phyloP scores from a whole-genome alignment of 2,329 filamentous ascomycete species.

The Chaetothyriales sp. region DNA sequence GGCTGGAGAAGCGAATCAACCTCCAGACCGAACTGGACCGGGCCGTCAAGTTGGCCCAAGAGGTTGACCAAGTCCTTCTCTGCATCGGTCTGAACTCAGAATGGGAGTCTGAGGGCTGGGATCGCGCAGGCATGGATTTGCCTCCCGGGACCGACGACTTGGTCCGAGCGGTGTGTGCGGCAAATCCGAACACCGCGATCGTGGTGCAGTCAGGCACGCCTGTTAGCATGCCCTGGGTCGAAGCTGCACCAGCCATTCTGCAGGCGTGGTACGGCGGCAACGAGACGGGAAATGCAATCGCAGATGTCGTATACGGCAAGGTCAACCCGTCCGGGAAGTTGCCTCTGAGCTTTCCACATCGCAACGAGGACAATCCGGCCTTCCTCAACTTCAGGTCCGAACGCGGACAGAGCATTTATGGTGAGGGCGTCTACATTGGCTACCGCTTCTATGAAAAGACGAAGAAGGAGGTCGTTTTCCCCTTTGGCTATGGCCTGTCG shows the following conservation, averaged over 20 bases:
- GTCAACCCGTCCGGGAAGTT: slow-evolving; percentile 64
- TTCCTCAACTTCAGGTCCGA: slow-evolving; percentile 63
- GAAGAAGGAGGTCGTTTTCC: slow-evolving; percentile 53
- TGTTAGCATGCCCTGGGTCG: slow-evolving; percentile 36
- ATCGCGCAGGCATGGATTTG: slow-evolving; percentile 44
- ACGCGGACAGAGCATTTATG: slow-evolving; percentile 58
- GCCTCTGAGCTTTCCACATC: slow-evolving; percentile 57
- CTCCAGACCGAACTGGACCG: slow-evolving; percentile 47
- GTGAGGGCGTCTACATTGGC: slow-evolving; percentile 67
- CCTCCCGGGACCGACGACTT: slow-evolving; percentile 39
- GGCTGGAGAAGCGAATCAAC: slow-evolving; percentile 46
- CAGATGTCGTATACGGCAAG: slow-evolving; percentile 62
- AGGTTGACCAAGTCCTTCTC: slow-evolving; percentile 63
- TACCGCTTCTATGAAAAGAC: slow-evolving; percentile 68
- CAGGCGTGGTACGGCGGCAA: slow-evolving; percentile 84
- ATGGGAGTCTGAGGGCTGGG: slow-evolving; percentile 65
- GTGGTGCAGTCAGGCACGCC: slow-evolving; percentile 69
- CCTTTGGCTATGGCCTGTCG: slow-evolving; percentile 67
- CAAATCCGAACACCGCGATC: slow-evolving; percentile 56
- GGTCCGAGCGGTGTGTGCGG: slow-evolving; percentile 50
- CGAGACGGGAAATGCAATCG: slow-evolving; percentile 68
- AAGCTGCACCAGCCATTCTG: slow-evolving; percentile 42
- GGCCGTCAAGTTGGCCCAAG: slow-evolving; percentile 53
- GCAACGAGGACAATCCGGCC: slow-evolving; percentile 56
- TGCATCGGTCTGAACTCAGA: slow-evolving; percentile 67